Percentiles rank a stretch among this genome's conserved stretches.
Conservation (phyloP, 31 red algal species). For the Asparagopsis taxiformis region DNA sequence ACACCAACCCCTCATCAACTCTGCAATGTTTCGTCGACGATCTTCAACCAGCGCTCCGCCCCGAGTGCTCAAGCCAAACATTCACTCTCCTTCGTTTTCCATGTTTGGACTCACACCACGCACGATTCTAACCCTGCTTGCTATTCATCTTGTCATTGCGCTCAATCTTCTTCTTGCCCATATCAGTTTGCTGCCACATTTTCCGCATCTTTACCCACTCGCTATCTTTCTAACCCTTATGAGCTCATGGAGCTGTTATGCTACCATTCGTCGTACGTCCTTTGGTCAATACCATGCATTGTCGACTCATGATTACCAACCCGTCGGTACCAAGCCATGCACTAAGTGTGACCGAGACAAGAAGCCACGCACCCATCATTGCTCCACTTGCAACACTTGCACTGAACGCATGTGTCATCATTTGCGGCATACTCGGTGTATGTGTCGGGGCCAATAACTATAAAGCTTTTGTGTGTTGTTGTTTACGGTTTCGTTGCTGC, state of each 20-base stretch:
- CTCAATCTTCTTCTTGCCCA: not conserved
- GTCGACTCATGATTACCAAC: not conserved
- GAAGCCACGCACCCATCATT: not conserved
- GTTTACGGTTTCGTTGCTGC: constrained; percentile 2
- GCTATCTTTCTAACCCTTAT: not conserved
- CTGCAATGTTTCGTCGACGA: no score
- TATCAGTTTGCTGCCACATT: not conserved
- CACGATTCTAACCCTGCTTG: not conserved
- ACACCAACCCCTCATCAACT: no score
- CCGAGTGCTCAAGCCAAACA: no score
- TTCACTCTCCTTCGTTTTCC: no score
- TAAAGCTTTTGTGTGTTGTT: constrained; percentile 17
- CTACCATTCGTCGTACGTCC: not conserved
- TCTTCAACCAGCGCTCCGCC: no score
- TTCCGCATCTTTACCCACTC: constrained; percentile 1
- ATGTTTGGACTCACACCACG: not conserved
- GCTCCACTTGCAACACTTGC: constrained; percentile 8
- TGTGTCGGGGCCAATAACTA: constrained; percentile 15
- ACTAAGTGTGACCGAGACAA: not conserved
- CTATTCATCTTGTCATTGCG: not conserved
- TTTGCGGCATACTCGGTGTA: constrained; percentile 4
- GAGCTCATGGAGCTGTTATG: not conserved
- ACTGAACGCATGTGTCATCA: constrained; percentile 15
- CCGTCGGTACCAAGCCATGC: not conserved
- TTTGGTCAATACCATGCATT: not conserved